phyloP scores from a whole-genome alignment of 2,329 filamentous ascomycete genomes.

The Samsoniella hepiali region DNA sequence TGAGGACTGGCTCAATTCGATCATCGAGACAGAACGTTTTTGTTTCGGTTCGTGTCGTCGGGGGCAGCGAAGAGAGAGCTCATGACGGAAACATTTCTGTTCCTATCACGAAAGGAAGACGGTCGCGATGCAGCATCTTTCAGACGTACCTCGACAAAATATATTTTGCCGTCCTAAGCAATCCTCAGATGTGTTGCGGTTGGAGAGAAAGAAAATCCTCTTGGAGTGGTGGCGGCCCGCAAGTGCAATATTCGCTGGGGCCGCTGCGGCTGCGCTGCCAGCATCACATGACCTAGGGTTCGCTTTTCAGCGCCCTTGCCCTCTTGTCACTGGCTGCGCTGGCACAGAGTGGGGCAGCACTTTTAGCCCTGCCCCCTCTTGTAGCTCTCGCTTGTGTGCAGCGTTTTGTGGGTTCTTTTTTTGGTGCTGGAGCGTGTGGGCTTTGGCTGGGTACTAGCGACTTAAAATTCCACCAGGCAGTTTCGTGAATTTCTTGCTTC shows the following conservation, averaged over 20 bases:
- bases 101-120: constrained; percentile 28
- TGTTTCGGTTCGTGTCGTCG: not conserved
- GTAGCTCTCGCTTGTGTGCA: constrained; percentile 10
- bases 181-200: constrained; percentile 50
- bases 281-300: constrained; percentile 33
- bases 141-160: constrained; percentile 63
- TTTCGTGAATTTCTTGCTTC: constrained; percentile 18
- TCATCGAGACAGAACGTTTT: constrained; percentile 7
- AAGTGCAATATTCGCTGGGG: constrained; percentile 20
- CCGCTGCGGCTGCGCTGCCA: constrained; percentile 18
- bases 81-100: constrained; percentile 24
- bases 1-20: constrained; percentile 15
- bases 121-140: constrained; percentile 44
- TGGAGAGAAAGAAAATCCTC: constrained; percentile 23
- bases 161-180: constrained; percentile 61
- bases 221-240: constrained; percentile 29
- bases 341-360: constrained; percentile 19
- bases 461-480: constrained; percentile 18
- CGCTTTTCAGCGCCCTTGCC: constrained; percentile 22
- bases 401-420: constrained; percentile 5
- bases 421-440: constrained; percentile 5
- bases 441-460: constrained; percentile 16
- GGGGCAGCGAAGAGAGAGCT: constrained; percentile 8
- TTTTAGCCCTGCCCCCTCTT: not conserved
- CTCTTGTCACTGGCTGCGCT: constrained; percentile 12